Base-by-base conservation (phyloP, 352 stramenopile genomes). In the Pythium phragmiticola region DNA sequence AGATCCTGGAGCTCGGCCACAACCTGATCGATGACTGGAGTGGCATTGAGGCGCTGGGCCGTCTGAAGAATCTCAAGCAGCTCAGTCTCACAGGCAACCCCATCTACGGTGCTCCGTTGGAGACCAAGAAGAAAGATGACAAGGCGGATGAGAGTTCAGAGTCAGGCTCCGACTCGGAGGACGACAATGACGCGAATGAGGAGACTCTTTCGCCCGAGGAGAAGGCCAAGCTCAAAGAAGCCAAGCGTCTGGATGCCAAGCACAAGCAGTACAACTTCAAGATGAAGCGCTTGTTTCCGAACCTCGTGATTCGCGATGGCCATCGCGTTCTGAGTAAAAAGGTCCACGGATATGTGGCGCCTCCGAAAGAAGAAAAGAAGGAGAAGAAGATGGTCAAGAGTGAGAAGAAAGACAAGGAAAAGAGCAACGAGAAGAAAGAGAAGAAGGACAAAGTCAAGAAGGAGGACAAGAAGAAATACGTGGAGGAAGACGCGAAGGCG, bases 261-360 rank as follows among this genome's bases (percentile, higher is more conserved):
- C 80, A 92, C 75, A 95, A 92, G 67, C 77, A 90, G 68, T 95
- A 95, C 73, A 92, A 92, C 61, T 92, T 91, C 68, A 91, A 91
- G 74, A 94, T 95, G 73, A 95, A 94, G 72, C 80, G 84, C 0
- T 37, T 95, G 50, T 95, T 95, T 42, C 82, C 83, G 21, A 84
- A 80, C 58, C 69, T 95, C 19, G 80, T 94, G 53, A 80, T 95
- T 34, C 84, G 87, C 12, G 87, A 95, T 62, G 87, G 82, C 14
- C 66, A 80, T 56, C 87, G 87, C 8, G 73, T 95, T 33, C 60
- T 90, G n/a, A 75, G 88, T 47, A 95, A 95, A 66, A 86, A 87
- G 51, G 86, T 87, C 23, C 83, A 95, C 62, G 84, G 87, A 2
- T 94, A 92, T 54, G 77, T 92, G 30, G 86, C 83, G 0, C 82